phyloP scores from a whole-genome alignment of 108 stramenopile species.

The Cyclotella kingstonii region DNA sequence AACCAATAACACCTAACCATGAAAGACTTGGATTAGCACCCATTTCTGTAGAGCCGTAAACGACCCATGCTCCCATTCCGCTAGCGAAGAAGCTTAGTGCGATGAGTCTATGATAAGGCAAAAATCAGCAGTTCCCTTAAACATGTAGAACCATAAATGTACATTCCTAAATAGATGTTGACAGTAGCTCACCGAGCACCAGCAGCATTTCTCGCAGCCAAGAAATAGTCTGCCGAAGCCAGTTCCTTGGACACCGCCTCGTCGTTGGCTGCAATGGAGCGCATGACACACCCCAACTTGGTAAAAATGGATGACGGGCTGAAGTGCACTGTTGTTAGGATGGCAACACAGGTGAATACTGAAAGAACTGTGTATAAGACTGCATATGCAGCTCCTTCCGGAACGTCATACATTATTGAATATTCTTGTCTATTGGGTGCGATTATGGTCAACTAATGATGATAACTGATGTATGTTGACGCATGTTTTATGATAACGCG shows the following conservation, averaged over 20 bases:
- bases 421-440: background rate
- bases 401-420: slow-evolving; percentile 37
- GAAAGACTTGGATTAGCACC: slow-evolving; percentile 57
- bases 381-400: slow-evolving; percentile 54
- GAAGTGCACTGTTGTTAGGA: slow-evolving; percentile 42
- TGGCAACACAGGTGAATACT: slow-evolving; percentile 54
- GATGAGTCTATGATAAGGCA: slow-evolving; percentile 34
- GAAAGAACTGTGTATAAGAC: slow-evolving; percentile 61
- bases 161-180: background rate
- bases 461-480: no score
- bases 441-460: background rate
- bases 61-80: slow-evolving; percentile 81
- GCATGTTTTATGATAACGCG: no score
- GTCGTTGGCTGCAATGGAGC: slow-evolving; percentile 18
- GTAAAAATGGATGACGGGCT: slow-evolving; percentile 13
- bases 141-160: no score
- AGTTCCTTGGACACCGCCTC: slow-evolving; percentile 15
- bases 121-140: no score
- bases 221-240: slow-evolving; percentile 53
- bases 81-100: slow-evolving; percentile 70
- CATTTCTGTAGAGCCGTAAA: slow-evolving; percentile 77
- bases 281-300: slow-evolving; percentile 42
- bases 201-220: slow-evolving; percentile 61
- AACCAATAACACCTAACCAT: slow-evolving; percentile 75
- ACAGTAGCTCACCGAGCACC: slow-evolving; percentile 21